These are phyloP conservation scores for Posidonia oceanica DNA, from an alignment of 116 monocot species.

Conservation along the genomic window DNA sequence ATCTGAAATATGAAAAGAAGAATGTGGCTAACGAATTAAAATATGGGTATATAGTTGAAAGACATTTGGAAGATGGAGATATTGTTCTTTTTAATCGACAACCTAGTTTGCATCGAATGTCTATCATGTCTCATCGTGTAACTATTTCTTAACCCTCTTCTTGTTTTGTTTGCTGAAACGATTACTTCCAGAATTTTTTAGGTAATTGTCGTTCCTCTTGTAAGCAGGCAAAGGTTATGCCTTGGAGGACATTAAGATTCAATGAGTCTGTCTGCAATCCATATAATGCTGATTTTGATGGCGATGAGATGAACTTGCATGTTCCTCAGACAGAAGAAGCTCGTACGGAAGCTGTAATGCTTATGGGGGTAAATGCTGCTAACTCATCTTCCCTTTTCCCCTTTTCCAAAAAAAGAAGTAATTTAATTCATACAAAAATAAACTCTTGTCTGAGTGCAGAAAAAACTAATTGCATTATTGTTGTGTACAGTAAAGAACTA, in stretches of 20 bases:
- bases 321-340: slow-evolving; percentile 99
- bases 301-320: slow-evolving; percentile 99
- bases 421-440: too few species aligned
- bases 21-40: slow-evolving; percentile 75
- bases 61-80: slow-evolving; percentile 98
- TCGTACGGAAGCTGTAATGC: slow-evolving; percentile 95
- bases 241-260: slow-evolving; percentile 96
- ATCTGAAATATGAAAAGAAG: slow-evolving; percentile 72
- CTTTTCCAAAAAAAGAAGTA: neutral
- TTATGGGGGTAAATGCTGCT: slow-evolving; percentile 75
- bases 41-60: slow-evolving; percentile 71
- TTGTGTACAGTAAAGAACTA: neutral
- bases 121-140: slow-evolving; percentile 97
- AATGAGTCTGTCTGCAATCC: slow-evolving; percentile 99
- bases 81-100: slow-evolving; percentile 97
- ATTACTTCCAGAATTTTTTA: neutral
- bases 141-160: slow-evolving; percentile 4
- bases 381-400: too few species aligned
- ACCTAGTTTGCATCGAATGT: slow-evolving; percentile 99
- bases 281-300: slow-evolving; percentile 99
- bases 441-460: neutral
- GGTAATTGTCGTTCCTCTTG: neutral
- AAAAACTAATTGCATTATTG: neutral
- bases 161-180: neutral
- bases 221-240: slow-evolving; percentile 85